A percentile compares a stretch with the other conserved stretches of the same genome.
phyloP scores from a whole-genome alignment of 2,329 filamentous ascomycete genomes.

The Leptographium flavum region DNA sequence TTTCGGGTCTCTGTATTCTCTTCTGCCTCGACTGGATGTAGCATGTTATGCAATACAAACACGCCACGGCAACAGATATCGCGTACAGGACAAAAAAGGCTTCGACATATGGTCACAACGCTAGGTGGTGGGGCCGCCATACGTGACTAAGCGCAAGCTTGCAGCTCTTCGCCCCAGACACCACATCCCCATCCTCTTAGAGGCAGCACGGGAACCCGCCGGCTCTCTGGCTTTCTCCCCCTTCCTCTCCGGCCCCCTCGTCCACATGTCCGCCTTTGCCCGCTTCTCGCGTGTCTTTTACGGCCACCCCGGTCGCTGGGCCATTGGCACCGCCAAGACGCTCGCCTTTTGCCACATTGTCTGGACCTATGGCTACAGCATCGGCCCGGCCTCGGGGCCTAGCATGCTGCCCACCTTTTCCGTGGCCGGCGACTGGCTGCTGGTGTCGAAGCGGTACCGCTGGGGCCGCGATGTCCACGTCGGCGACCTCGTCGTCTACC shows the following conservation, averaged over 20 bases:
- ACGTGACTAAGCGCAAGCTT: too few species aligned
- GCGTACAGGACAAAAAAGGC: too few species aligned
- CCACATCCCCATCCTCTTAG: too few species aligned
- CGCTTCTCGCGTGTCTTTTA: constrained; percentile 15
- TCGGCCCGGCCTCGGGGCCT: constrained; percentile 51
- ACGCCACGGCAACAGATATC: too few species aligned
- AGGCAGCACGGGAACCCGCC: too few species aligned
- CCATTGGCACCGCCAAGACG: constrained; percentile 31
- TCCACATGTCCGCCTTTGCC: constrained; percentile 12
- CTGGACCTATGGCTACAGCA: constrained; percentile 45
- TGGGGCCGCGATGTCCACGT: constrained; percentile 51
- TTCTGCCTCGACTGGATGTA: too few species aligned
- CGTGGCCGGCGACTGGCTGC: constrained; percentile 50
- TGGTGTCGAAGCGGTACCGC: constrained; percentile 54
- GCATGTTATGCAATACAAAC: too few species aligned
- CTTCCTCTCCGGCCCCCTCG: neutral
- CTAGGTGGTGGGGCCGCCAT: too few species aligned
- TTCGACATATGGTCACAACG: too few species aligned
- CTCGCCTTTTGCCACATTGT: constrained; percentile 35
- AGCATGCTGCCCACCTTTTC: constrained; percentile 84
- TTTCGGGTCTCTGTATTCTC: too few species aligned
- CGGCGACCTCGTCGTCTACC: constrained; percentile 75
- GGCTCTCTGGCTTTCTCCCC: neutral
- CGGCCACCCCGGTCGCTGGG: constrained; percentile 25
- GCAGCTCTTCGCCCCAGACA: too few species aligned